Evolutionary conservation across 2,329 filamentous ascomycete species (phyloP).

Genomic region (Claviceps sorghi): DNA sequence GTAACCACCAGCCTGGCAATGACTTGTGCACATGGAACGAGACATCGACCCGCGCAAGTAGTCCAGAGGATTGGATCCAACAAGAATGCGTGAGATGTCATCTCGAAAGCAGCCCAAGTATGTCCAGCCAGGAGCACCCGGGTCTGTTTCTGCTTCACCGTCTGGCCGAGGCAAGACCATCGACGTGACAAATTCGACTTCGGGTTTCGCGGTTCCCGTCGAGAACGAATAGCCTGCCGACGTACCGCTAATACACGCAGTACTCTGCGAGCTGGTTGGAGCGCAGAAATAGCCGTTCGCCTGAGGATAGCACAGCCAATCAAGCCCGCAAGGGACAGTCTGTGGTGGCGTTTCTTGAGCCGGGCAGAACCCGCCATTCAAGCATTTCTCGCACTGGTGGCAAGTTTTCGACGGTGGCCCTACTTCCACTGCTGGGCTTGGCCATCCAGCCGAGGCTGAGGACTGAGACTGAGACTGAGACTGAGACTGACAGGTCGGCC

Average conservation of each 20-base stretch:
- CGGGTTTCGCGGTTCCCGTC: not conserved
- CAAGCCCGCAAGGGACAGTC: constrained; percentile 14
- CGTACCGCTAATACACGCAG: not conserved
- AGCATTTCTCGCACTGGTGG: constrained; percentile 16
- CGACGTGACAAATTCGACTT: not conserved
- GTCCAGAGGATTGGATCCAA: constrained; percentile 12
- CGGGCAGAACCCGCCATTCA: constrained; percentile 19
- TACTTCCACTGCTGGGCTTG: not conserved
- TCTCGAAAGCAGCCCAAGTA: constrained; percentile 21
- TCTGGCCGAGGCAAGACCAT: not conserved
- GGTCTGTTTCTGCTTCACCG: not conserved
- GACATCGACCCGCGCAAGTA: constrained; percentile 27
- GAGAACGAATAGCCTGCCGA: not conserved
- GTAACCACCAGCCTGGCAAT: constrained; percentile 27
- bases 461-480: too few species aligned
- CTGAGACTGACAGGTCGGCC: not conserved
- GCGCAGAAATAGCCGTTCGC: constrained; percentile 16
- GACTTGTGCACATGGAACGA: constrained; percentile 31
- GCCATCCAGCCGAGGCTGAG: not conserved
- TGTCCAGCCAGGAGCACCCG: constrained; percentile 11
- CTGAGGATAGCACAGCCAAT: constrained; percentile 20
- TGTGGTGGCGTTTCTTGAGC: constrained; percentile 18
- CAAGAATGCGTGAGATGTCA: constrained; percentile 9
- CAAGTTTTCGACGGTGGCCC: constrained; percentile 14
- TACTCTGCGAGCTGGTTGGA: not conserved